Percentiles rank a stretch among this genome's conserved stretches.
These are phyloP conservation scores for Stagonosporopsis tanaceti DNA, from an alignment of 2,329 filamentous ascomycete species.

Conservation along the genomic window DNA sequence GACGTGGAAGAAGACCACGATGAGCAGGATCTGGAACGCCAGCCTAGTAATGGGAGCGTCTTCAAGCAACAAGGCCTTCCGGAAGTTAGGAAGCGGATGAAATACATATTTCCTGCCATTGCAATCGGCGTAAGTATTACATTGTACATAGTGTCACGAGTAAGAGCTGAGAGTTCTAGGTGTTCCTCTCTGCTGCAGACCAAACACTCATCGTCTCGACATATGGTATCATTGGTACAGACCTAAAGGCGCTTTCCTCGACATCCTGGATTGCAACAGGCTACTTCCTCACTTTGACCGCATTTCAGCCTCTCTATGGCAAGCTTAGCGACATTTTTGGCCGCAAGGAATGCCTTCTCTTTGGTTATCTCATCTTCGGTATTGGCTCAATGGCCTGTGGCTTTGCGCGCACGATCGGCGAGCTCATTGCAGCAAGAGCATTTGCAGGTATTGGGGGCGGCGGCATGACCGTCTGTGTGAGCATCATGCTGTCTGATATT, in stretches of 20 bases:
- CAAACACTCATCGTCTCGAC: slow-evolving; percentile 80
- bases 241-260: slow-evolving; percentile 75
- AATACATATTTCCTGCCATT: slow-evolving; percentile 68
- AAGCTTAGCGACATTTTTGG: slow-evolving; percentile 76
- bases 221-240: slow-evolving; percentile 80
- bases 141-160: too few relatives aligned
- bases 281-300: slow-evolving; percentile 77
- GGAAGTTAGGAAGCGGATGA: slow-evolving; percentile 60
- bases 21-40: slow-evolving; percentile 48
- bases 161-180: slow-evolving; percentile 50
- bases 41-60: slow-evolving; percentile 40
- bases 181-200: slow-evolving; percentile 76
- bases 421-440: slow-evolving; percentile 71
- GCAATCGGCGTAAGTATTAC: slow-evolving; percentile 64
- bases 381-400: slow-evolving; percentile 70
- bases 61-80: slow-evolving; percentile 56
- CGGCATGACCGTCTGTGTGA: slow-evolving; percentile 74
- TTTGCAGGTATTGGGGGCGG: slow-evolving; percentile 73
- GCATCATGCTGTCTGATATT: slow-evolving; percentile 75
- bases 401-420: slow-evolving; percentile 67
- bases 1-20: slow-evolving; percentile 23
- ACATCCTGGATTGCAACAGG: slow-evolving; percentile 76
- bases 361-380: slow-evolving; percentile 70
- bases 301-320: slow-evolving; percentile 78
- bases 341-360: slow-evolving; percentile 70